Percentiles rank a stretch among this genome's conserved stretches.
Conservation (phyloP, 2,329 filamentous ascomycete genomes). For the Ophiostoma tasmaniense region DNA sequence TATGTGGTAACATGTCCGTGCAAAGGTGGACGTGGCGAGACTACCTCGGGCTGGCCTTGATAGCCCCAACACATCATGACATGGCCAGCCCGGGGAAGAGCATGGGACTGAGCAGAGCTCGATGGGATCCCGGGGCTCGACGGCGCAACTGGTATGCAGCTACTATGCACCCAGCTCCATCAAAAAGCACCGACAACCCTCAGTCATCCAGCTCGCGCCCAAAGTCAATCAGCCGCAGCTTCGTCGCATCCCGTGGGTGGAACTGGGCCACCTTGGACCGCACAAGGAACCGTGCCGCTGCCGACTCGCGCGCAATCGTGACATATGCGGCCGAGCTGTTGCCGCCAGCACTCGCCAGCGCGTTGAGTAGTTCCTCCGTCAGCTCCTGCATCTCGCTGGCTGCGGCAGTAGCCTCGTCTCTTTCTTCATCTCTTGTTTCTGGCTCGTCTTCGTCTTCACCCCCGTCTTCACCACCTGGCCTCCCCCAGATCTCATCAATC, state of each 20-base stretch:
- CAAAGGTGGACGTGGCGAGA: too few relatives aligned
- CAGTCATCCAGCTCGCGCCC: slow-evolving; percentile 52
- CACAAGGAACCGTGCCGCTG: slow-evolving; percentile 55
- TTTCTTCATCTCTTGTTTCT: slow-evolving; percentile 3
- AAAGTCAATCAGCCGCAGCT: slow-evolving; percentile 54
- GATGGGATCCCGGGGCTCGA: too few relatives aligned
- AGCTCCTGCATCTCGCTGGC: slow-evolving; percentile 51
- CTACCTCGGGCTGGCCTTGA: background rate
- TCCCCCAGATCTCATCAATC: slow-evolving; percentile 58
- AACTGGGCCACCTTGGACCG: slow-evolving; percentile 58
- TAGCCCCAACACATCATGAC: background rate
- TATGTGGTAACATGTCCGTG: background rate
- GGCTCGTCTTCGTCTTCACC: background rate
- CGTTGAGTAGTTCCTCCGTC: slow-evolving; percentile 53
- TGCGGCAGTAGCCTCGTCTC: slow-evolving; percentile 43
- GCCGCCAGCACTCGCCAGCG: slow-evolving; percentile 44
- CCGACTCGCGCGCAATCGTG: slow-evolving; percentile 49
- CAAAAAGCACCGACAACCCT: background rate
- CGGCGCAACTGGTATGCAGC: too few relatives aligned
- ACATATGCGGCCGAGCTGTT: slow-evolving; percentile 51
- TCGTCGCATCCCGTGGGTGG: slow-evolving; percentile 54
- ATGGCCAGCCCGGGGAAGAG: background rate
- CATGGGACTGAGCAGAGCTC: too few relatives aligned
- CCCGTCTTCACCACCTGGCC: background rate
- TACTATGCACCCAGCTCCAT: background rate